A percentile compares a stretch with the other conserved stretches of the same genome.
phyloP scores from a whole-genome alignment of 2,329 filamentous ascomycete genomes.

The Cordyceps farinosa region DNA sequence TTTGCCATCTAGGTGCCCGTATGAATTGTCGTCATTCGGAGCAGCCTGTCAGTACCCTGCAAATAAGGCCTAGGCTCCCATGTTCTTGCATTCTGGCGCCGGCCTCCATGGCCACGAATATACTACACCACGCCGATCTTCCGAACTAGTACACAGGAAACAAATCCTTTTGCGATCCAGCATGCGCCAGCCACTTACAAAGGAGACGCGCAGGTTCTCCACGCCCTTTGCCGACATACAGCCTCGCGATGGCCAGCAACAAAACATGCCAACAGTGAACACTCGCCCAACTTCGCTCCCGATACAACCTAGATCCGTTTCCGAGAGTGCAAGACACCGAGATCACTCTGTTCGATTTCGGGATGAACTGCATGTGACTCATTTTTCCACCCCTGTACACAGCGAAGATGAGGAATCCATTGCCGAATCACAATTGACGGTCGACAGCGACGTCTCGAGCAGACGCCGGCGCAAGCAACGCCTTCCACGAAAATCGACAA shows the following conservation, averaged over 20 bases:
- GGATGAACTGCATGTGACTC: constrained; percentile 34
- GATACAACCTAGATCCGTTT: constrained; percentile 32
- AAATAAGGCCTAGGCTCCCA: constrained; percentile 29
- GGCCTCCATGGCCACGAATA: constrained; percentile 60
- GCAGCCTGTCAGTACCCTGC: background rate
- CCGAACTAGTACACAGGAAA: constrained; percentile 33
- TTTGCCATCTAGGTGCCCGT: background rate
- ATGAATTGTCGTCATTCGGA: background rate
- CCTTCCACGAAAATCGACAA: constrained; percentile 53
- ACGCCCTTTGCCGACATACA: background rate
- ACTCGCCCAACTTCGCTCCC: constrained; percentile 16
- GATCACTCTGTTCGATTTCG: constrained; percentile 47
- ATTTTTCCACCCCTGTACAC: constrained; percentile 27
- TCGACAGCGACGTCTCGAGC: constrained; percentile 36
- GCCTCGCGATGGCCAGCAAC: background rate
- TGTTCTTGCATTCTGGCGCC: constrained; percentile 59
- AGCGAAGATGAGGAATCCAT: constrained; percentile 49
- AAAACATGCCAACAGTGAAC: background rate
- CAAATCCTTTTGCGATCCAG: constrained; percentile 43
- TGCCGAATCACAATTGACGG: constrained; percentile 37
- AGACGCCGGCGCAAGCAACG: constrained; percentile 42
- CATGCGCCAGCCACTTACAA: constrained; percentile 34
- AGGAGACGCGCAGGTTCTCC: constrained; percentile 23
- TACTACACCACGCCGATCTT: constrained; percentile 37
- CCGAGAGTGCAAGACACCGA: constrained; percentile 37